Percentiles rank a stretch among this genome's conserved stretches.
Evolutionary conservation across 2,329 filamentous ascomycete species (phyloP).

Genomic region (Ophiostoma sp.): DNA sequence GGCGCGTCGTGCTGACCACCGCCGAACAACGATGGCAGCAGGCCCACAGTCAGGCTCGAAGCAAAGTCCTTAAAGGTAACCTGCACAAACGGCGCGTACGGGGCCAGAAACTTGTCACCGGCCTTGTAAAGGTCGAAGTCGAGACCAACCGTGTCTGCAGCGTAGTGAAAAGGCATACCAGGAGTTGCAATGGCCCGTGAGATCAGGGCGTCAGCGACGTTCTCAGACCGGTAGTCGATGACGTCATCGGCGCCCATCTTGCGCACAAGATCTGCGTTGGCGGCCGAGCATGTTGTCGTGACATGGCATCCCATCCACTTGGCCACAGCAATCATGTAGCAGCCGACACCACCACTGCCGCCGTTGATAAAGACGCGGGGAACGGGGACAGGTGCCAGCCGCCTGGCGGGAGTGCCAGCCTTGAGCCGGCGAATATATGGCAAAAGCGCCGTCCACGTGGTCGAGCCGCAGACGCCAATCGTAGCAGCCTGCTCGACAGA

Average conservation of each 20-base stretch:
- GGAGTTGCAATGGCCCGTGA: neutral
- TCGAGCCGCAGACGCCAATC: slow-evolving; percentile 28
- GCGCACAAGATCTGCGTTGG: slow-evolving; percentile 34
- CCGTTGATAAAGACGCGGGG: slow-evolving; percentile 35
- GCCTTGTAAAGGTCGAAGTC: slow-evolving; percentile 28
- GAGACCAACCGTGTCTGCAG: slow-evolving; percentile 31
- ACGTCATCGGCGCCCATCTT: slow-evolving; percentile 37
- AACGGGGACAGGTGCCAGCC: neutral
- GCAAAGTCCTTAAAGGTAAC: slow-evolving; percentile 23
- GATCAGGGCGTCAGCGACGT: slow-evolving; percentile 26
- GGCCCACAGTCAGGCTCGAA: slow-evolving; percentile 14
- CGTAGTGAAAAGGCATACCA: slow-evolving; percentile 28
- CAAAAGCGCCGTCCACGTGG: slow-evolving; percentile 29
- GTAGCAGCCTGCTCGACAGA: slow-evolving; percentile 29
- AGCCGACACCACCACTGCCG: slow-evolving; percentile 37
- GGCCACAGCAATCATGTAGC: slow-evolving; percentile 38
- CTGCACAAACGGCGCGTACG: slow-evolving; percentile 28
- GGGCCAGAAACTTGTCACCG: slow-evolving; percentile 26
- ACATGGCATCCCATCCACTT: slow-evolving; percentile 35
- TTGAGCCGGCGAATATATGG: slow-evolving; percentile 22
- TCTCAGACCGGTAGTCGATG: slow-evolving; percentile 34
- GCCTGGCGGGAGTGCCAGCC: neutral
- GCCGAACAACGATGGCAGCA: slow-evolving; percentile 27
- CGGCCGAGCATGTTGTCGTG: slow-evolving; percentile 35
- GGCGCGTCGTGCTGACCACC: slow-evolving; percentile 23